phyloP scores from a whole-genome alignment of 2,329 filamentous ascomycete species.

The Sporothrix protearum region DNA sequence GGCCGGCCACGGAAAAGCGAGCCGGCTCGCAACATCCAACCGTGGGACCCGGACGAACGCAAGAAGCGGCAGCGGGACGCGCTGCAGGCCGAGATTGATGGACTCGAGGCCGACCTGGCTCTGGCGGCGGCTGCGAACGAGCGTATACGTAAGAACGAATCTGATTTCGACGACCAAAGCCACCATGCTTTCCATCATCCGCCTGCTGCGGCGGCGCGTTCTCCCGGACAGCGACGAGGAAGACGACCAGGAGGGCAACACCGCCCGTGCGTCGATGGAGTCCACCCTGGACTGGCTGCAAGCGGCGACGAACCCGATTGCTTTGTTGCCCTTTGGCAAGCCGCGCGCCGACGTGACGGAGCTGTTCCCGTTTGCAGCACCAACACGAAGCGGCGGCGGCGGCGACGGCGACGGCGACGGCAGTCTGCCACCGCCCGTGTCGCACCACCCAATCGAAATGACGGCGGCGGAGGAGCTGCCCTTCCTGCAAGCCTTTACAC shows the following conservation, averaged over 20 bases:
- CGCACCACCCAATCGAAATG: conserved; percentile 63
- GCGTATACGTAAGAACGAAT: conserved; percentile 47
- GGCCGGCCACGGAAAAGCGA: not conserved
- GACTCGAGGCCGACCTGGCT: conserved; percentile 57
- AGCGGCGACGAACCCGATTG: conserved; percentile 49
- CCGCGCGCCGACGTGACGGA: conserved; percentile 32
- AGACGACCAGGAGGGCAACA: conserved; percentile 29
- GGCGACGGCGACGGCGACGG: conserved; percentile 33
- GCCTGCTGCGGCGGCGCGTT: conserved; percentile 43
- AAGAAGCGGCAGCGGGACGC: conserved; percentile 53
- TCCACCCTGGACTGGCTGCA: conserved; percentile 45
- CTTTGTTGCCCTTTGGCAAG: conserved; percentile 51
- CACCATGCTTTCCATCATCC: too few species aligned
- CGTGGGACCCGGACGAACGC: conserved; percentile 42
- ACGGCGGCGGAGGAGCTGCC: conserved; percentile 62
- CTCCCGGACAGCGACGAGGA: conserved; percentile 39
- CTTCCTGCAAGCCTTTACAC: conserved; percentile 68
- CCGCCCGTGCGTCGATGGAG: not conserved
- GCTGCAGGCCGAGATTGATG: conserved; percentile 53
- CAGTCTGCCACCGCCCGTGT: conserved; percentile 42
- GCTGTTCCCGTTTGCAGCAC: conserved; percentile 25
- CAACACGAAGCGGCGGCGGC: not conserved
- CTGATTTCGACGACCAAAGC: too few species aligned
- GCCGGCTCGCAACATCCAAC: conserved; percentile 42
- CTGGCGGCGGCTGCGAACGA: conserved; percentile 57